A percentile compares a stretch with the other conserved stretches of the same genome.
These are phyloP conservation scores for Plantago coronopus DNA, from an alignment of 305 asterid species.

Conservation along the genomic window DNA sequence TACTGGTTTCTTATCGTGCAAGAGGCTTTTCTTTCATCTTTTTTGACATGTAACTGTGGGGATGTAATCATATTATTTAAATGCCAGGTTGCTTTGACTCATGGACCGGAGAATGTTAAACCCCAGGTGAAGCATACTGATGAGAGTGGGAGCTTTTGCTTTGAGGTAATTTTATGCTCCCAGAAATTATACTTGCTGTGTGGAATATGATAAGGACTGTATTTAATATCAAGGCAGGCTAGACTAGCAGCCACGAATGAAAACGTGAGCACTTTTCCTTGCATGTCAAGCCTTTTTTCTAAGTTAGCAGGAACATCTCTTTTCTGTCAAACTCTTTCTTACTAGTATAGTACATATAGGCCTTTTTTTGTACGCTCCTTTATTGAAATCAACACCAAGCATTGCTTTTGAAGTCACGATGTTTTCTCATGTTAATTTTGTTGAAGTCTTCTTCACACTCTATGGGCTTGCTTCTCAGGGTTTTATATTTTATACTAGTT, in stretches of 20 bases:
- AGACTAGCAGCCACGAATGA: not conserved
- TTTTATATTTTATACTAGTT: not conserved
- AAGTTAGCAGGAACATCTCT: not conserved
- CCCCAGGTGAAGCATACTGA: slow-evolving; percentile 83
- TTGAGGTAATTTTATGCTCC: slow-evolving; percentile 54
- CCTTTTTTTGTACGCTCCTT: not conserved
- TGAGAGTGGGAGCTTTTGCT: slow-evolving; percentile 77
- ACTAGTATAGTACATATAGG: too few species aligned
- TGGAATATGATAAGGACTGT: not conserved
- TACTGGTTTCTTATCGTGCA: slow-evolving; percentile 5
- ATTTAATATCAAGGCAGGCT: not conserved
- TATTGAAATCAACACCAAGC: too few species aligned
- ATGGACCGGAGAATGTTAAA: slow-evolving; percentile 84
- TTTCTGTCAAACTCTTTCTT: too few species aligned
- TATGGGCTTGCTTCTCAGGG: slow-evolving; percentile 16
- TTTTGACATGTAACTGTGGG: not conserved
- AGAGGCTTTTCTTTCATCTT: slow-evolving; percentile 21
- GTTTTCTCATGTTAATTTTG: not conserved
- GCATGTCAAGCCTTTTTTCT: not conserved
- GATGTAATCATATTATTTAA: slow-evolving; percentile 26
- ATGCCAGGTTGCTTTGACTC: slow-evolving; percentile 87
- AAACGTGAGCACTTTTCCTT: not conserved
- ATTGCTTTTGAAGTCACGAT: not conserved
- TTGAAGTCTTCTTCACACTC: too few species aligned
- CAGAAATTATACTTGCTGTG: slow-evolving; percentile 14